Evolutionary conservation across 1,139 yeast species (phyloP).

Genomic region (Blastobotrys serpentis): DNA sequence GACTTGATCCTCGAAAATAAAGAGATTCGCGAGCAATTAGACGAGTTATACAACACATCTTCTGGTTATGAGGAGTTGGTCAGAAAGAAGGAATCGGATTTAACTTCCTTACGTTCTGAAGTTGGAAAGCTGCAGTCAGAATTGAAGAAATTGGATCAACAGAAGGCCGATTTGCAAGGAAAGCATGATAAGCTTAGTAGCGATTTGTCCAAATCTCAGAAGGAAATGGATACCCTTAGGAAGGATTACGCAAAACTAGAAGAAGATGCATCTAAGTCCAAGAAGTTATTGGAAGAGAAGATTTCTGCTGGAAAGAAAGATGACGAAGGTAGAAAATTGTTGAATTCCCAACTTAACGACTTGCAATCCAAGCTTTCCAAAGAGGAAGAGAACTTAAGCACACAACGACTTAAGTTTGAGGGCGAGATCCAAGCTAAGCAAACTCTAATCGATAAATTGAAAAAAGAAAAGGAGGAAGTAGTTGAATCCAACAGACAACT

Average conservation of each 20-base stretch:
- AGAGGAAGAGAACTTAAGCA: slow-evolving; percentile 30
- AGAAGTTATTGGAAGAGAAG: slow-evolving; percentile 32
- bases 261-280: slow-evolving; percentile 31
- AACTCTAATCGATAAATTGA: slow-evolving; percentile 27
- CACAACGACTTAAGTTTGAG: slow-evolving; percentile 26
- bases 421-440: slow-evolving; percentile 33
- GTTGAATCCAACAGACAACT: slow-evolving; percentile 22
- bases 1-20: slow-evolving; percentile 52
- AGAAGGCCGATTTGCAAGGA: slow-evolving; percentile 24
- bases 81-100: slow-evolving; percentile 41
- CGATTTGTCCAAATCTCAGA: slow-evolving; percentile 24
- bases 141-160: slow-evolving; percentile 23
- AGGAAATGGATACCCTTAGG: slow-evolving; percentile 32
- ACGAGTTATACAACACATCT: slow-evolving; percentile 41
- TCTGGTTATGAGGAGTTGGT: slow-evolving; percentile 41
- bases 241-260: slow-evolving; percentile 32
- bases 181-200: slow-evolving; percentile 21
- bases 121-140: slow-evolving; percentile 32
- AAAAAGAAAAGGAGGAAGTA: slow-evolving; percentile 24
- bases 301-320: slow-evolving; percentile 30
- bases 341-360: slow-evolving; percentile 28
- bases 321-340: slow-evolving; percentile 28
- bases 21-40: slow-evolving; percentile 43
- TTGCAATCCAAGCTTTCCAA: slow-evolving; percentile 28
- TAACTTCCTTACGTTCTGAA: slow-evolving; percentile 31